phyloP scores from a whole-genome alignment of 768 basidiomycete species.

The Hygrophoropsis aurantiaca region DNA sequence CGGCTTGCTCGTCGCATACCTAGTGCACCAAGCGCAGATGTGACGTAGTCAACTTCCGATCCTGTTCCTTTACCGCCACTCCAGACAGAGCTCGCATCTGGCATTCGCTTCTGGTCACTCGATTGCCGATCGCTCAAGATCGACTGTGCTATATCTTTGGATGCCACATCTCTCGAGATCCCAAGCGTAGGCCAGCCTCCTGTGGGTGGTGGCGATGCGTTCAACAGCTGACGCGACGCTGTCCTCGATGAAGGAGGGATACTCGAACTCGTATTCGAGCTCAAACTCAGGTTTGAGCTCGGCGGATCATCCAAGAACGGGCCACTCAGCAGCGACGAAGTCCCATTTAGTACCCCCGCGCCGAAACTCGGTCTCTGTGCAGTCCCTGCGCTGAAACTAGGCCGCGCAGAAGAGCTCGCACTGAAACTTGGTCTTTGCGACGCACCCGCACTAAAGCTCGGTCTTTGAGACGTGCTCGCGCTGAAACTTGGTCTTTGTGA shows the following conservation, averaged over 20 bases:
- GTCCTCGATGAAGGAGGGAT: constrained; percentile 13
- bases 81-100: too few species aligned
- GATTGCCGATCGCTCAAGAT: constrained; percentile 2
- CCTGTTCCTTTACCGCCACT: constrained; percentile 10
- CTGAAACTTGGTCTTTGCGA: constrained; percentile 25
- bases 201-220: not conserved
- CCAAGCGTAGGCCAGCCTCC: constrained; percentile 4
- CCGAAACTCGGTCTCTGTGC: constrained; percentile 19
- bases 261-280: constrained; percentile 14
- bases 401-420: constrained; percentile 21
- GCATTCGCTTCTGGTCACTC: too few species aligned
- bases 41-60: constrained; percentile 11
- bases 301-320: constrained; percentile 15
- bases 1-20: constrained; percentile 27
- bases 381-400: constrained; percentile 15
- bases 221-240: constrained; percentile 2
- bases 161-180: constrained; percentile 1
- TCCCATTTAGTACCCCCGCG: not conserved
- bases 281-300: constrained; percentile 10
- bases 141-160: constrained; percentile 9
- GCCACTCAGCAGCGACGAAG: constrained; percentile 1
- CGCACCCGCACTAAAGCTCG: constrained; percentile 17
- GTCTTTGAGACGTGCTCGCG: constrained; percentile 22
- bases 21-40: constrained; percentile 24
- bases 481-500: constrained; percentile 26